phyloP scores from a whole-genome alignment of 306 rosid genomes.

The Trifolium fragiferum region DNA sequence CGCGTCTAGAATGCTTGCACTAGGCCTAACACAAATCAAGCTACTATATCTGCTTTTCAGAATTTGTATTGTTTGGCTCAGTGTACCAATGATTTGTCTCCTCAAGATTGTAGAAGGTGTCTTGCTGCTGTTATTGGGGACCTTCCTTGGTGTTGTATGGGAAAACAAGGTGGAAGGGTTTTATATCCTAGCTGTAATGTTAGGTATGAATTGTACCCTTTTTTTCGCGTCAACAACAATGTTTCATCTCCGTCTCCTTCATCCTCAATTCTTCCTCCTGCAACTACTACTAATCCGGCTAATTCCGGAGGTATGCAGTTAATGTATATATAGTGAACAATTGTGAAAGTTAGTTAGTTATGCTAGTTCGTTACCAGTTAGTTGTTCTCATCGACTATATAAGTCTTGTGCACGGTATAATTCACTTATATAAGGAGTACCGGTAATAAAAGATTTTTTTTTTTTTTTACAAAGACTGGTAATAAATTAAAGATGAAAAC shows the following conservation, averaged over 20 bases:
- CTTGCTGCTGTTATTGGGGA: slow-evolving; percentile 26
- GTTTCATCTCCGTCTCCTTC: neutral
- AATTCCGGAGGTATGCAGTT: slow-evolving; percentile 36
- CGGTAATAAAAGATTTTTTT: too few species aligned
- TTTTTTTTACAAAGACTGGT: too few species aligned
- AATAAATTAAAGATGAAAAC: too few species aligned
- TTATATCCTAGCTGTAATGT: slow-evolving; percentile 44
- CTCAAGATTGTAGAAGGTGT: slow-evolving; percentile 36
- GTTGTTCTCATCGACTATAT: too few species aligned
- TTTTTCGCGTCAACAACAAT: neutral
- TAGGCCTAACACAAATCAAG: too few species aligned
- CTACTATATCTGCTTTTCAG: slow-evolving; percentile 32
- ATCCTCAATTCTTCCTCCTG: neutral
- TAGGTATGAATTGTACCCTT: slow-evolving; percentile 20
- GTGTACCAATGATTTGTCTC: slow-evolving; percentile 43
- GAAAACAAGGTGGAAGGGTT: slow-evolving; percentile 41
- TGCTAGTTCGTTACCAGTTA: too few species aligned
- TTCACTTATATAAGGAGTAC: too few species aligned
- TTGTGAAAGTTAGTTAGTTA: too few species aligned
- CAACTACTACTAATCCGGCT: neutral
- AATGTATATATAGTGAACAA: neutral
- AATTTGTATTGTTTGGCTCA: slow-evolving; percentile 39
- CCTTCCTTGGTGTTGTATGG: slow-evolving; percentile 39
- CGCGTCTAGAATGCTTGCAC: too few species aligned
- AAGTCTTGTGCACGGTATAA: too few species aligned